Conservation (phyloP, 495 filamentous ascomycete species). For the Glonium stellatum region DNA sequence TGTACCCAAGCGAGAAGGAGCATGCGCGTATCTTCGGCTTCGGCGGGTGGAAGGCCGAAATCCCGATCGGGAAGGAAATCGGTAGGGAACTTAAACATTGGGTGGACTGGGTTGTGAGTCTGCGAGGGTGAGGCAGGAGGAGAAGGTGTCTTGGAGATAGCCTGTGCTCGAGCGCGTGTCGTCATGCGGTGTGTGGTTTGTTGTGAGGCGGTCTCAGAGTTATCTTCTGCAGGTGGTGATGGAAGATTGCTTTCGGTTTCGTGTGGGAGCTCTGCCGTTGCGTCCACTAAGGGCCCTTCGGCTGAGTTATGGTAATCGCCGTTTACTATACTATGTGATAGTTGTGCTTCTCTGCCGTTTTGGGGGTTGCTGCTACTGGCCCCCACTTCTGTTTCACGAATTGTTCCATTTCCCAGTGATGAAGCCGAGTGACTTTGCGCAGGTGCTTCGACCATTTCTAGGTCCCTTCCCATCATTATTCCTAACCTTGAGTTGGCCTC, state of each 20-base stretch:
- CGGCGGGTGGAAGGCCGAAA: slow-evolving; percentile 67
- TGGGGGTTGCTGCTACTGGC: neutral
- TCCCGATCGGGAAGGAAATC: slow-evolving; percentile 66
- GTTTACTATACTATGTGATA: neutral
- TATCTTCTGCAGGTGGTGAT: slow-evolving; percentile 26
- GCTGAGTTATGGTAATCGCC: neutral
- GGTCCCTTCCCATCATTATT: neutral
- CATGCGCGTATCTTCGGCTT: slow-evolving; percentile 84
- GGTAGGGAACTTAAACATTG: slow-evolving; percentile 73
- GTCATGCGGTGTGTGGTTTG: slow-evolving; percentile 57
- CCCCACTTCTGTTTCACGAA: slow-evolving; percentile 4
- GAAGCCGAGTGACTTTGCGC: neutral
- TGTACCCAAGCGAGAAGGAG: slow-evolving; percentile 81
- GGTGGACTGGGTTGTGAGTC: slow-evolving; percentile 55
- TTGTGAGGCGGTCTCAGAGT: slow-evolving; percentile 33
- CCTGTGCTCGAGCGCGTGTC: slow-evolving; percentile 58
- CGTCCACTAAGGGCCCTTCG: too few species aligned
- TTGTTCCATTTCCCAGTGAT: neutral
- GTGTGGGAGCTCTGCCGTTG: slow-evolving; percentile 24
- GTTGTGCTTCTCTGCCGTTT: neutral
- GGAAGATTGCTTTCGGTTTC: slow-evolving; percentile 22
- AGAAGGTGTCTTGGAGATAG: slow-evolving; percentile 31
- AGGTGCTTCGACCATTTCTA: neutral
- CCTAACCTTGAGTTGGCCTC: neutral
- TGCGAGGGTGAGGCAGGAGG: slow-evolving; percentile 43